phyloP scores from a whole-genome alignment of 768 basidiomycete species.

The Tulasnella sp. region DNA sequence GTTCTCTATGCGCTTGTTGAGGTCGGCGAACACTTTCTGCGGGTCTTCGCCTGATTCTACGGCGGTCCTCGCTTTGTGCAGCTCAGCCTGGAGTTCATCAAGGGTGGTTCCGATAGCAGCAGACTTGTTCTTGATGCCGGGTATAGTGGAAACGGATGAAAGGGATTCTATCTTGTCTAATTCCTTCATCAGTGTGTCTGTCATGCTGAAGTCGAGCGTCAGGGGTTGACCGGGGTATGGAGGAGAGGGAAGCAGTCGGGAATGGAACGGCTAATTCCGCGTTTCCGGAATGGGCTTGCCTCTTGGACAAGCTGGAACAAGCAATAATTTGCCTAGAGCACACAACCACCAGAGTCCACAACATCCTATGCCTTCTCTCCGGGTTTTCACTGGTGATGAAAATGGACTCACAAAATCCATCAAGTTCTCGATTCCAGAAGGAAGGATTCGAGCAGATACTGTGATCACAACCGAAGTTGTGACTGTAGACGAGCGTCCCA shows the following conservation, averaged over 20 bases:
- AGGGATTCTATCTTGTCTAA: conserved; percentile 66
- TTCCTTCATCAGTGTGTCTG: conserved; percentile 58
- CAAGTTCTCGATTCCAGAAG: conserved; percentile 31
- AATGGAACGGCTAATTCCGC: neutral
- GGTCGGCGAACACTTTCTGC: conserved; percentile 42
- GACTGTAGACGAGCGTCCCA: neutral
- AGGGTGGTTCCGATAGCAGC: conserved; percentile 51
- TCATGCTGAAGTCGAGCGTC: neutral
- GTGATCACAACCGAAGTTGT: neutral
- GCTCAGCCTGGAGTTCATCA: conserved; percentile 51
- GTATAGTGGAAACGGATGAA: neutral
- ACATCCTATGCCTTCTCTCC: conserved; percentile 28
- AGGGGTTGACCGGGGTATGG: neutral
- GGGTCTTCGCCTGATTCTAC: conserved; percentile 44
- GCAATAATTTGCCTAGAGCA: neutral
- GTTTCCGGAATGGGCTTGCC: neutral
- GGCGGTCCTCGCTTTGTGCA: conserved; percentile 49
- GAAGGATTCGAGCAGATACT: neutral
- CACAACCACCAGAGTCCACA: neutral
- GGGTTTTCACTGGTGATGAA: conserved; percentile 70
- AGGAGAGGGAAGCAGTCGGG: neutral
- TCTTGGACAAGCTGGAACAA: neutral
- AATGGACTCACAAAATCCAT: conserved; percentile 66
- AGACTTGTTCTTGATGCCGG: conserved; percentile 28
- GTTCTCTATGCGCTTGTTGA: conserved; percentile 53